Evolutionary conservation across 345 rosid genomes (phyloP).

Genomic region (Trapa incisa): DNA sequence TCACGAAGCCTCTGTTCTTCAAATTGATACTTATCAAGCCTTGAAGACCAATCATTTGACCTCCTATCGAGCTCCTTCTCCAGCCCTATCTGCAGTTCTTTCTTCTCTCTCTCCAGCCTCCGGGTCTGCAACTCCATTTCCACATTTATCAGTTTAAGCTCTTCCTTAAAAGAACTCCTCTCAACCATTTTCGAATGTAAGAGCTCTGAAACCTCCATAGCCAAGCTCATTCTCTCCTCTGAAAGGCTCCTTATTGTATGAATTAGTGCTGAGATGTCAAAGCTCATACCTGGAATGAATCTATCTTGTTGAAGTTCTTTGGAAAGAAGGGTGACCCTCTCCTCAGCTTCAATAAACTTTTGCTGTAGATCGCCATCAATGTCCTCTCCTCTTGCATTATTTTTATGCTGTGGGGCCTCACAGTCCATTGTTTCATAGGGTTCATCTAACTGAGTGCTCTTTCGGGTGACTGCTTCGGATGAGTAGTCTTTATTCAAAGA

Average conservation of each 20-base stretch:
- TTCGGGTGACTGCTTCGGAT: constrained; percentile 31
- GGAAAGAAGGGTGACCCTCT: constrained; percentile 54
- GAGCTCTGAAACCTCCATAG: constrained; percentile 57
- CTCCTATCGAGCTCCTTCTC: constrained; percentile 97
- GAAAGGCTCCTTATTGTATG: constrained; percentile 40
- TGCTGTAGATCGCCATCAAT: constrained; percentile 41
- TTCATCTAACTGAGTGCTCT: constrained; percentile 29
- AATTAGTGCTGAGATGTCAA: constrained; percentile 53
- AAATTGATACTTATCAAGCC: constrained; percentile 64
- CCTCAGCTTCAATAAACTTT: constrained; percentile 60
- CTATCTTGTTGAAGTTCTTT: constrained; percentile 56
- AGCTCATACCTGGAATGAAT: constrained; percentile 37
- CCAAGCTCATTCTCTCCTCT: constrained; percentile 66
- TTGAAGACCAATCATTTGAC: constrained; percentile 81
- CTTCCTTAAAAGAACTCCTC: constrained; percentile 54
- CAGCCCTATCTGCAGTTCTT: constrained; percentile 63
- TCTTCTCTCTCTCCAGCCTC: constrained; percentile 67
- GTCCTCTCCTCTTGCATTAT: constrained; percentile 28
- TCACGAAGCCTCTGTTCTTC: constrained; percentile 96
- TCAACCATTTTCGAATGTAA: constrained; percentile 50
- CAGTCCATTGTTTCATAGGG: constrained; percentile 25
- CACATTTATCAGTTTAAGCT: constrained; percentile 34
- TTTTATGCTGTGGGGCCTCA: constrained; percentile 2
- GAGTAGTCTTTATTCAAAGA: constrained; percentile 32
- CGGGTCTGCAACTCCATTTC: constrained; percentile 45